Base-by-base conservation (phyloP, 805 yeast species). In the Dipodascus geniculatus region DNA sequence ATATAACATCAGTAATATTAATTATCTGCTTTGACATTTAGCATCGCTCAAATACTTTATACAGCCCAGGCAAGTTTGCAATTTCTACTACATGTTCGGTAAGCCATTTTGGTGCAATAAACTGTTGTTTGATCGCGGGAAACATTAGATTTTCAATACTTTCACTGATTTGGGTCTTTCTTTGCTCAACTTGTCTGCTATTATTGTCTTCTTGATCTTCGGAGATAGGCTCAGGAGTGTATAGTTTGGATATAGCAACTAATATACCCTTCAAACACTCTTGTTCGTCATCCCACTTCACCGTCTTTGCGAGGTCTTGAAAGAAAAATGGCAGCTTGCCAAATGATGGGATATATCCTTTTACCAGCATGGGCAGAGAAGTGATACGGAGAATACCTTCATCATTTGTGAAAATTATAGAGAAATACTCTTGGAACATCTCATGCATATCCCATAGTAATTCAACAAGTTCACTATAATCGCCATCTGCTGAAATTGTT, bases 31-130 rank as follows among this genome's bases (percentile, higher is more conserved):
- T 28, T 28, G n/a, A n/a, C n/a, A n/a, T 3, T 48, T 47, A 68
- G 50, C 99, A 93, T 65, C 99, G 75, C 70, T 93, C 99, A 72
- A 93, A 93, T 2, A 95, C 95, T 61, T 76, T 79, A 68, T 93
- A 93, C 54, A 93, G 71, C 0, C 96, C 96, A 1, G 98, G 98
- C 28, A 93, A 68, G 64, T 83, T 89, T 0, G 99, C 97, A 42
- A 93, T 80, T 65, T 91, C 96, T 3, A 87, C 77, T 2, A 89
- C 80, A 54, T 80, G 82, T 14, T 72, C 63, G 2, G 67, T 58
- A 38, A 88, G 60, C 2, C 62, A 63, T 14, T 71, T 71, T 0
- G 95, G 78, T 0, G 90, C 95, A 14, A 88, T 64, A 23, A 88
- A 77, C 49, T 81, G 69, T 55, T 73, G 72, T 58, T 83, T 82